Percentiles rank a stretch among this genome's conserved stretches.
Evolutionary conservation across 768 basidiomycete species (phyloP).

Genomic region (Lactarius sanguifluus): DNA sequence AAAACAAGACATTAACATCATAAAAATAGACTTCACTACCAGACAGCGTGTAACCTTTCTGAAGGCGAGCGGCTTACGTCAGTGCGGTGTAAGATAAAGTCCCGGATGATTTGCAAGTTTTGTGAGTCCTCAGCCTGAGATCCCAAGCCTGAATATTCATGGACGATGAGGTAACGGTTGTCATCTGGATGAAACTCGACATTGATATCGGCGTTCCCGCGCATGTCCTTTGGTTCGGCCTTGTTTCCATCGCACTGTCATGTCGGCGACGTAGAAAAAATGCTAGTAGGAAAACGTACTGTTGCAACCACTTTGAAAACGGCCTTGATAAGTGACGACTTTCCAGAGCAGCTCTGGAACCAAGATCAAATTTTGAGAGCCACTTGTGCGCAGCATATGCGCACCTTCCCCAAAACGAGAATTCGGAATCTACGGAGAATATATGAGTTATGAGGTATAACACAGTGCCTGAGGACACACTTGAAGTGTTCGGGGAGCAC

Average conservation of each 20-base stretch:
- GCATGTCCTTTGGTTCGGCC: background rate
- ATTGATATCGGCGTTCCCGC: background rate
- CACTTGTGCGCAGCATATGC: background rate
- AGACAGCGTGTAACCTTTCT: slow-evolving; percentile 15
- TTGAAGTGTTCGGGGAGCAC: slow-evolving; percentile 2
- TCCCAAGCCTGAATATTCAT: slow-evolving; percentile 8
- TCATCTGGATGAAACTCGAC: background rate
- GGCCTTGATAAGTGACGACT: too few species aligned
- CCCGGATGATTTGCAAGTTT: background rate
- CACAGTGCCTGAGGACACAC: background rate
- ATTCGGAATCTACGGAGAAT: background rate
- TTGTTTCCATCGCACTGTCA: background rate
- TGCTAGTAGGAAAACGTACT: background rate
- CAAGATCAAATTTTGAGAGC: too few species aligned
- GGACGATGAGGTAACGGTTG: slow-evolving; percentile 1
- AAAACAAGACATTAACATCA: too few species aligned
- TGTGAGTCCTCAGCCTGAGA: background rate
- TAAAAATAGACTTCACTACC: background rate
- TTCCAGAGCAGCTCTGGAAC: too few species aligned
- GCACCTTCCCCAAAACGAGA: background rate
- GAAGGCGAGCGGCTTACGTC: background rate
- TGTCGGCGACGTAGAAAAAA: background rate
- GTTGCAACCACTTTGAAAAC: background rate
- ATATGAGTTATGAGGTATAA: background rate
- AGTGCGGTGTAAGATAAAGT: background rate